These are phyloP conservation scores for Oenanthe javanica DNA, from an alignment of 140 eudicot genomes.

Conservation along the genomic window DNA sequence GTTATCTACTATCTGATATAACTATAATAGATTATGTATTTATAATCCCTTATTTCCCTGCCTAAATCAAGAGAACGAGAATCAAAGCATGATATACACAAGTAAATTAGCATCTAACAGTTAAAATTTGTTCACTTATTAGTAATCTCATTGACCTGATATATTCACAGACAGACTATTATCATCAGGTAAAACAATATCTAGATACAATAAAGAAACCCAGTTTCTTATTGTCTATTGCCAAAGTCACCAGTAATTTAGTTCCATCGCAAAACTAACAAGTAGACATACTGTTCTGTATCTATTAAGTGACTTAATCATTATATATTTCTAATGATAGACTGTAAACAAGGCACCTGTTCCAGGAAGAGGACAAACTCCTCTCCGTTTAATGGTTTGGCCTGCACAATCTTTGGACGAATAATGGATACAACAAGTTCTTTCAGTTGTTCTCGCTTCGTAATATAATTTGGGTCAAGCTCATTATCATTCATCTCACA, in stretches of 20 bases:
- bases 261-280: not conserved
- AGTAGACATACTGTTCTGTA: not conserved
- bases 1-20: not conserved
- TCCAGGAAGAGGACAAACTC: conserved; percentile 82
- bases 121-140: not conserved
- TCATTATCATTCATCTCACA: conserved; percentile 91
- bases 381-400: conserved; percentile 73
- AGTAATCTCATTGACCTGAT: not conserved
- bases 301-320: not conserved
- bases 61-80: not conserved
- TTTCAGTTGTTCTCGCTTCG: conserved; percentile 74
- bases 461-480: conserved; percentile 70
- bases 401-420: conserved; percentile 92
- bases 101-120: not conserved
- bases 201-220: not conserved
- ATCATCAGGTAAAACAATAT: conserved; percentile 1
- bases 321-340: not conserved
- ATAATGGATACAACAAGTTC: conserved; percentile 61
- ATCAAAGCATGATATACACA: not conserved
- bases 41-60: not conserved
- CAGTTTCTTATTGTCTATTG: not conserved
- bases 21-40: too few species aligned
- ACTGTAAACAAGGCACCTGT: conserved; percentile 40
- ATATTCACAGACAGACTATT: not conserved
- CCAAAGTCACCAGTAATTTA: not conserved